Conservation (phyloP, 73 alveolate genomes). For the Paramecium caudatum region DNA sequence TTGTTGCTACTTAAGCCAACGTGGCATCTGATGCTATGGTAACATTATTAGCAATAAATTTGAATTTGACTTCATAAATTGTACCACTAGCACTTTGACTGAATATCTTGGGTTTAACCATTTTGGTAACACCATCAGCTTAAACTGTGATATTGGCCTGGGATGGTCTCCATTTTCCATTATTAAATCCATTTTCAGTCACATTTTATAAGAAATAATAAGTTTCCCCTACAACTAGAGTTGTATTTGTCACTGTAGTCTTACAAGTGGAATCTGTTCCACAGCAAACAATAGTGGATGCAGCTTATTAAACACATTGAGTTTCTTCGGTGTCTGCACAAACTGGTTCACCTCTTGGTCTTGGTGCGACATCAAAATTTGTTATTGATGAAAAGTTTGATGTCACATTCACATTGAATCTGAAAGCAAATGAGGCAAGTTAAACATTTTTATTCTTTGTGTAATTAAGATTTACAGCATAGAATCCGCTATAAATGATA, state of each 20-base stretch:
- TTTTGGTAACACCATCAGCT: slow-evolving; percentile 6
- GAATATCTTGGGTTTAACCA: not conserved
- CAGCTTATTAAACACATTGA: slow-evolving; percentile 28
- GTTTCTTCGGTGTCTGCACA: not conserved
- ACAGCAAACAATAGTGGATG: not conserved
- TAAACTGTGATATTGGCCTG: slow-evolving; percentile 2
- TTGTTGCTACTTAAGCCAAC: not conserved
- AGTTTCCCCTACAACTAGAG: not conserved
- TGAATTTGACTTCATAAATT: not conserved
- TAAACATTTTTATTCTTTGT: not conserved
- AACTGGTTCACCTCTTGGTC: not conserved
- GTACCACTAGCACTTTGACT: not conserved
- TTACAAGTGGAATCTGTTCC: not conserved
- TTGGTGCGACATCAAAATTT: not conserved
- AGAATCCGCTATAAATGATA: not conserved
- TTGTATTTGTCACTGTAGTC: not conserved
- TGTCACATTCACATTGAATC: not conserved
- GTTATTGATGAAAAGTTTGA: not conserved
- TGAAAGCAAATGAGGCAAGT: slow-evolving; percentile 41
- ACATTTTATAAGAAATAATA: not conserved
- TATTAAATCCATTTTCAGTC: slow-evolving; percentile 9
- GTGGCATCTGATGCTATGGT: not conserved
- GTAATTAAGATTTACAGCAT: not conserved
- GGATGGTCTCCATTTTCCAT: not conserved
- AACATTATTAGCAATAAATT: slow-evolving; percentile 3